phyloP scores from a whole-genome alignment of 805 yeast genomes.

The Pichia nanzhaoensis region DNA sequence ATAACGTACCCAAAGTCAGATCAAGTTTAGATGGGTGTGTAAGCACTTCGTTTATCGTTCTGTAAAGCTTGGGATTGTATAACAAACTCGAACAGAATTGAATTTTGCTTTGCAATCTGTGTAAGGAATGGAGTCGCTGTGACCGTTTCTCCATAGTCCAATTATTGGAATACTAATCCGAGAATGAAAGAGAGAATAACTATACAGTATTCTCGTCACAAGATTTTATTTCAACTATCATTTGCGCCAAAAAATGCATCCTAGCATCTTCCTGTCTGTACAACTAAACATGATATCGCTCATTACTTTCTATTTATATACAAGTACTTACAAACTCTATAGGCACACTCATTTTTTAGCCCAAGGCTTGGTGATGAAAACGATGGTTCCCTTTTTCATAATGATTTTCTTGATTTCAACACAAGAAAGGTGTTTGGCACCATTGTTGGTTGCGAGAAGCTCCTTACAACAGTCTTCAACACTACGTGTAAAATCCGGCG shows the following conservation, averaged over 20 bases:
- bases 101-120: constrained; percentile 7
- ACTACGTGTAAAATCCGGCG: constrained; percentile 32
- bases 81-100: constrained; percentile 19
- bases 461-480: constrained; percentile 33
- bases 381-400: constrained; percentile 33
- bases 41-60: constrained; percentile 21
- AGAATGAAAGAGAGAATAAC: no score
- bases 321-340: background rate
- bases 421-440: constrained; percentile 36
- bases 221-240: no score
- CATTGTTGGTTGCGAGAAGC: constrained; percentile 30
- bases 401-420: constrained; percentile 48
- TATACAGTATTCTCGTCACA: no score
- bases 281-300: background rate
- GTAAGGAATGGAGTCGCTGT: background rate
- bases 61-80: constrained; percentile 25
- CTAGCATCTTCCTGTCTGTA: background rate
- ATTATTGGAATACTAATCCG: no score
- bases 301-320: no score
- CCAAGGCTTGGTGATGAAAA: constrained; percentile 15
- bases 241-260: no score
- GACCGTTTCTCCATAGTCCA: background rate
- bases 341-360: background rate
- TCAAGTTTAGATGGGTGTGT: constrained; percentile 26
- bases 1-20: constrained; percentile 28